Evolutionary conservation across 2,329 filamentous ascomycete genomes (phyloP), one percentile per base, ranked within the genome.

Genomic region (Elsinoe arachidis): DNA sequence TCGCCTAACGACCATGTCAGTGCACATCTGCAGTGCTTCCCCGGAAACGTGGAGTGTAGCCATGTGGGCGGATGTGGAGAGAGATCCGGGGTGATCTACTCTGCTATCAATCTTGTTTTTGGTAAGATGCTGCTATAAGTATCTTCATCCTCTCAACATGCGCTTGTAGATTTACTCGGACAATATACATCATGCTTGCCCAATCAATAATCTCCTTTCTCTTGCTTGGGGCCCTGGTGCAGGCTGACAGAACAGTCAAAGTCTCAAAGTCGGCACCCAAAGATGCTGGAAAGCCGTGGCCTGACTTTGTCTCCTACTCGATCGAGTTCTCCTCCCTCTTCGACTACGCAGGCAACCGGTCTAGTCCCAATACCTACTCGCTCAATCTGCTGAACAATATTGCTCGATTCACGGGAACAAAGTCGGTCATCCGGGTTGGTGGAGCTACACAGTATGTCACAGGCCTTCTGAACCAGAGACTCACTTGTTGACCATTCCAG

Each of bases 381-480:
- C 74, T 83, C 59, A 82, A 80, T 51, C 73, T 85, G 5, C 68
- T 86, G 23, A 74, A 78, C 33, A 85, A 83, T 58, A 63, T 86
- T 17, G 78, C 72, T 1, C 66, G 74, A n/a, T 64, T 83, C 2
- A 74, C 73, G 12, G 81, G 81, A 7, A 74, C 73, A 5, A 83
- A 82, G 60, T 83, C 83, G 1, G 75, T 80, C 62, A 79, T 86
- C 57, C 74, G 83, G 14, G 81, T 86, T 1, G 82, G 83, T 2
- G 83, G 83, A n/a, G 86, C 85, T 63, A 85, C 83, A 0, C 83
- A 86, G 68, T 71, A 62, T 49, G 61, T 57, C 3, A 7, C n/a
- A 15, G 15, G 4, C 34, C 11, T 33, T 52, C 15, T 15, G 5
- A 3, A 34, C 15, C 47, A 3, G 10, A 12, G 43, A n/a, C 37